A percentile compares a stretch with the other conserved stretches of the same genome.
Conservation (phyloP, 192 early-diverging fungal species). For the Oehlia diaphana region DNA sequence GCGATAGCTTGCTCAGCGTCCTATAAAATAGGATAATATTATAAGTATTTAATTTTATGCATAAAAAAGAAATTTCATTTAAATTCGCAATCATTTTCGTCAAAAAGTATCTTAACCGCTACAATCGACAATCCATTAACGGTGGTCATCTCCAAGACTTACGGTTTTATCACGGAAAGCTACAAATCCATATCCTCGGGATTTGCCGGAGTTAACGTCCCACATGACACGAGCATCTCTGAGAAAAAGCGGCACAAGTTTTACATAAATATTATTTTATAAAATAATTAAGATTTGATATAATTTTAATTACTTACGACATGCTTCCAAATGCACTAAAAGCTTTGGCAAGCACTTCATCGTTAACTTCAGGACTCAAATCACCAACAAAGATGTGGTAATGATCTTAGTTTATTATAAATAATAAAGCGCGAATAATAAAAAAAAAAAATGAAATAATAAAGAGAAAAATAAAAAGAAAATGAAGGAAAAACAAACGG, state of each 20-base stretch:
- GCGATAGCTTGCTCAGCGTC: conserved; percentile 87
- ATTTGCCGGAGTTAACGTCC: conserved; percentile 85
- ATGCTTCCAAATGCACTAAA: conserved; percentile 72
- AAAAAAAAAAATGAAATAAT: background rate
- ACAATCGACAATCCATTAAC: background rate
- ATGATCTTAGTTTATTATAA: conserved; percentile 50
- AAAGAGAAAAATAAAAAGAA: conserved; percentile 16
- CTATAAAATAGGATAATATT: conserved; percentile 28
- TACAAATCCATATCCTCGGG: conserved; percentile 91
- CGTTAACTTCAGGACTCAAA: conserved; percentile 86
- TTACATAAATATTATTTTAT: background rate
- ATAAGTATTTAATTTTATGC: background rate
- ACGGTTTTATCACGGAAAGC: conserved; percentile 79
- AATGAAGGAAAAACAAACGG: conserved; percentile 33
- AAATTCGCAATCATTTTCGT: background rate
- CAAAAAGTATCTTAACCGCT: conserved; percentile 8
- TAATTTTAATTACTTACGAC: conserved; percentile 59
- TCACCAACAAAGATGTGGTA: conserved; percentile 94
- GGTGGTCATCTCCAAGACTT: conserved; percentile 25
- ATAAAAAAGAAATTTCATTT: background rate
- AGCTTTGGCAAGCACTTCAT: conserved; percentile 75
- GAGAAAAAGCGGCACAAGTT: background rate
- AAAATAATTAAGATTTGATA: background rate
- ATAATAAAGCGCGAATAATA: conserved; percentile 1
- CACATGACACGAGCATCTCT: conserved; percentile 95